Base-by-base conservation (phyloP, 2,329 filamentous ascomycete genomes). In the Ophiognomonia clavigignenti-juglandacearum region DNA sequence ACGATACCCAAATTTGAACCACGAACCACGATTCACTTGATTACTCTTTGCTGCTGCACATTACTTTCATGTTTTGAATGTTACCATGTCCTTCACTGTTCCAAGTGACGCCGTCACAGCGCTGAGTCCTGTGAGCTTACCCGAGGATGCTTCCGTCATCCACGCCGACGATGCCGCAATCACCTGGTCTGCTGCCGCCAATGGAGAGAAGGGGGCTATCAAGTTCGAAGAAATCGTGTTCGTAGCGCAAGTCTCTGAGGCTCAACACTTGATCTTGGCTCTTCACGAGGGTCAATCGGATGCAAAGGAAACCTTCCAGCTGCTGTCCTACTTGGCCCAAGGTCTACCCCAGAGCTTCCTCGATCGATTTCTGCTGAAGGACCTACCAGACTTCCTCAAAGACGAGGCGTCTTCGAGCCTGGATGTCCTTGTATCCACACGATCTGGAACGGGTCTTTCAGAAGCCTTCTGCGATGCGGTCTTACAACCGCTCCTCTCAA, bases 391-490 rank as follows among this genome's bases (percentile, higher is more conserved):
- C 4, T 62, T n/a, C 45, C 61, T 39, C 49, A 60, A 19, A 50
- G 52, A 19, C 14, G 46, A 53, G 2, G 35, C 44, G 10, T 51
- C 43, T 19, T 60, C 56, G n/a, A 51, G 64, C 11, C 61, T 83
- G n/a, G 75, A 87, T 56, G 70, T 89, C 16, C 62, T 91, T 19
- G 72, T 90, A 16, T 90, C 86, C 1, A 82, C 76, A 0, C 69
- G 70, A 18, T 87, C 86, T 0, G 86, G 86, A 13, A 76, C 75
- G 1, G 75, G 79, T 1, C 68, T 71, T 13, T 82, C 85, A 0
- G 60, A 67, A 24, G 53, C 58, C 1, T 81, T 85, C 54, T 87
- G 77, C 64, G 60, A 75, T 1, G 51, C 63, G 4, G 71, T 81
- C 0, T 57, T 90, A 14, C 64, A 66, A 44, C 82, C 80, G 1